These are phyloP conservation scores for Dactylonectria estremocensis DNA, from an alignment of 2,329 filamentous ascomycete species.

Conservation along the genomic window DNA sequence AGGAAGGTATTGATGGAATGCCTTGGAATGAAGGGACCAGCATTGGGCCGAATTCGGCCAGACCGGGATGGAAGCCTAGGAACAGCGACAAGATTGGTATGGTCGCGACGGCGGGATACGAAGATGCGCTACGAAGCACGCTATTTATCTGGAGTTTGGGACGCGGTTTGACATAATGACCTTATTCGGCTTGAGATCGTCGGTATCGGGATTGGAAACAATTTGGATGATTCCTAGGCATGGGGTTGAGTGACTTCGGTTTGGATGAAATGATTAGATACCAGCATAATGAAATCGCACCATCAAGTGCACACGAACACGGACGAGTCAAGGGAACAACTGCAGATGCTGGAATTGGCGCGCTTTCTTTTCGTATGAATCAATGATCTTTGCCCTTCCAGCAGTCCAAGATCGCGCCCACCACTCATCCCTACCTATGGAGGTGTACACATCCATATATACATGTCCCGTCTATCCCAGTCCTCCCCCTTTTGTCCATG, in stretches of 20 bases:
- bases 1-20: background rate
- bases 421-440: constrained; percentile 1
- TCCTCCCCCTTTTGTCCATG: constrained; percentile 4
- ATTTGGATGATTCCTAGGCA: constrained; percentile 21
- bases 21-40: background rate
- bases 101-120: background rate
- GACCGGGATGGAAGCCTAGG: constrained; percentile 1
- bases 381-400: constrained; percentile 6
- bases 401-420: constrained; percentile 8
- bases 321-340: background rate
- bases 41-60: background rate
- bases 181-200: constrained; percentile 25
- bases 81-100: background rate
- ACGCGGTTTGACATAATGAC: constrained; percentile 21
- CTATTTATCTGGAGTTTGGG: constrained; percentile 40
- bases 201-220: constrained; percentile 25
- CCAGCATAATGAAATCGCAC: constrained; percentile 21
- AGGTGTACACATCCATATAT: constrained; percentile 13
- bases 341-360: background rate
- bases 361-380: constrained; percentile 2
- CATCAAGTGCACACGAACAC: background rate
- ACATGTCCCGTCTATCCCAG: constrained; percentile 27
- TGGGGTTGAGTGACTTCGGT: constrained; percentile 32
- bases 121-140: background rate
- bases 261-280: constrained; percentile 27